Base-by-base conservation (phyloP, 768 basidiomycete genomes). In the Cytidiella melzeri region DNA sequence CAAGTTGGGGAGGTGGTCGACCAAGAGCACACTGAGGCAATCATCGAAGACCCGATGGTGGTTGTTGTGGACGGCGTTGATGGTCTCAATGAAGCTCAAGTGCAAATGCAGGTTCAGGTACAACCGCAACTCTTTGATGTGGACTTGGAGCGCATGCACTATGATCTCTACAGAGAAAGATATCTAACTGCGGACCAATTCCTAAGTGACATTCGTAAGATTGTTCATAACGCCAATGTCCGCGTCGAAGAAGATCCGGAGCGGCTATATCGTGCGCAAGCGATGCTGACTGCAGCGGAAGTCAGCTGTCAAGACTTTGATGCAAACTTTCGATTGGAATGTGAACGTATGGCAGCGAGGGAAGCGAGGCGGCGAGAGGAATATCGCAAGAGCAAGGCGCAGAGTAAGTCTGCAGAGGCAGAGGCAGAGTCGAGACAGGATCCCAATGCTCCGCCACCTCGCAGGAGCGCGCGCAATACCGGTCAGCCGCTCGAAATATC, bases 101-200 rank as follows among this genome's bases (percentile, higher is more conserved):
- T 15, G 7, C 30, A 34, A 15, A 57, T 59, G 37, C 71, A 65
- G 41, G 73, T 57, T 23, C 67, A 65, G 13, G 49, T 57, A 10
- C 69, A 70, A 7, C 80, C 79, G 7, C 72, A 71, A 6, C 69
- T 93, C 15, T 89, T 80, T 61, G 83, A 94, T 60, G 84, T 97
- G 75, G 93, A 97, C 64, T 73, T 98, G 30, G 96, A 98, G 59
- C 81, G 78, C 54, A 92, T 99, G 80, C 88, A 94, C 57, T 71
- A 74, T 20, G 83, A 89, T 47, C 73, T 99, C 19, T 92, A 89
- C 72, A 84, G 80, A 61, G 82, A 82, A 36, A 80, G 82, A 36
- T 99, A 98, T 63, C 79, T 91, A 24, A 92, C 91, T 0, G 87
- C 91, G 0, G 80, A 84, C 49, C 84, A 90, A 48, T 96, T 99